Percentiles rank a stretch among this genome's conserved stretches.
Evolutionary conservation across 106 monocot genomes (phyloP).

Genomic region (Dendrobium nobile): DNA sequence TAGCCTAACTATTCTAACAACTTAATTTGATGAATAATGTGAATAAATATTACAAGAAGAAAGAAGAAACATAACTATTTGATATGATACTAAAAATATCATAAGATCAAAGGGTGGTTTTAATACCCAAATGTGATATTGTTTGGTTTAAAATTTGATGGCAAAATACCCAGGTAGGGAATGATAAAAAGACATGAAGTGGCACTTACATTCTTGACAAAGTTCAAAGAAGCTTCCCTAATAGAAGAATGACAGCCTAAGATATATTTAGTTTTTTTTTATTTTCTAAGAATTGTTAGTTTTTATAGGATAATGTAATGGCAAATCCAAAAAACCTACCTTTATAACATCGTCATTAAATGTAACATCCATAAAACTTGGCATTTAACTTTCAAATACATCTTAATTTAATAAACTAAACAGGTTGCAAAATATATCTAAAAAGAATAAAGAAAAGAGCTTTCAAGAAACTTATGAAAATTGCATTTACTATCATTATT

Average conservation of each 20-base stretch:
- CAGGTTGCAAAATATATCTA: too few species aligned
- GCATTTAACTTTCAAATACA: conserved; percentile 61
- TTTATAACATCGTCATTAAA: conserved; percentile 95
- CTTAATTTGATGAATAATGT: too few species aligned
- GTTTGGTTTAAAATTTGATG: not conserved
- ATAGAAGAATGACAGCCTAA: not conserved
- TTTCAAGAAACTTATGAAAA: not conserved
- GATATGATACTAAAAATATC: not conserved
- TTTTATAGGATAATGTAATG: not conserved
- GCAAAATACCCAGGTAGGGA: not conserved
- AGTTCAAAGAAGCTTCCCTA: not conserved
- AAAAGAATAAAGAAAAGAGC: conserved; percentile 5
- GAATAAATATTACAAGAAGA: too few species aligned
- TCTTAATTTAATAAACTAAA: not conserved
- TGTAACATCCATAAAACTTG: conserved; percentile 88
- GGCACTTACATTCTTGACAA: not conserved
- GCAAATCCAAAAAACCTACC: conserved; percentile 23
- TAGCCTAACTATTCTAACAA: too few species aligned
- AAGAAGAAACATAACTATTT: not conserved
- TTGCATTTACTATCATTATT: not conserved
- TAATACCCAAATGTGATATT: not conserved
- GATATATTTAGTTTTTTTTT: not conserved
- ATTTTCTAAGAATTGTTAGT: not conserved
- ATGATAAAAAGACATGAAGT: not conserved
- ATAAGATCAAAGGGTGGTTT: not conserved